Evolutionary conservation across 2,329 filamentous ascomycete species (phyloP).

Genomic region (Arthrobotrys musiformis): DNA sequence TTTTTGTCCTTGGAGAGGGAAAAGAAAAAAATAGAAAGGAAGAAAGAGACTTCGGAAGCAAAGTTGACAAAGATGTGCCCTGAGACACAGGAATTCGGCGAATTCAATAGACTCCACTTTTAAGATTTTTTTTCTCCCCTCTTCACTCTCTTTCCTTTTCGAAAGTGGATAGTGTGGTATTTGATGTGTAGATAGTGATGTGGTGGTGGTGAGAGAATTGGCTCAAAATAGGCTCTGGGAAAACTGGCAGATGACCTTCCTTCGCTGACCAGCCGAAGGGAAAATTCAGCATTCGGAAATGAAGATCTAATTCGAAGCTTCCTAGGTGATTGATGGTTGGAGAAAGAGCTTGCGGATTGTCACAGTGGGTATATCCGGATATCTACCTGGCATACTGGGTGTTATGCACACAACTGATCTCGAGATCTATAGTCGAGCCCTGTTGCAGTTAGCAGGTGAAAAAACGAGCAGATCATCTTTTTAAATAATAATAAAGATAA

Average conservation of each 20-base stretch:
- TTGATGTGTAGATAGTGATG: conserved; percentile 27
- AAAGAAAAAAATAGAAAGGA: not conserved
- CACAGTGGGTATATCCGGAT: not conserved
- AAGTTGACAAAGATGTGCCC: not conserved
- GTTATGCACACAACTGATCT: too few species aligned
- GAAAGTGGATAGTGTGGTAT: not conserved
- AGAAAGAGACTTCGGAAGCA: not conserved
- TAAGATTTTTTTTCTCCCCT: not conserved
- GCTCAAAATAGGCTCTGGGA: conserved; percentile 17
- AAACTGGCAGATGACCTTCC: conserved; percentile 32
- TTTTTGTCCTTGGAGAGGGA: not conserved
- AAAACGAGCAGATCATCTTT: too few species aligned
- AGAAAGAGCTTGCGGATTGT: not conserved
- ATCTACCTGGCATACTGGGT: too few species aligned
- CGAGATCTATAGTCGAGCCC: too few species aligned
- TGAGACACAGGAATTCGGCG: conserved; percentile 20
- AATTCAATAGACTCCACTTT: conserved; percentile 19
- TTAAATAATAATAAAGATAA: not conserved
- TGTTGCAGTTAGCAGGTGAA: too few species aligned
- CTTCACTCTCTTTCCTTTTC: not conserved
- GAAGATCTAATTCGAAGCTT: conserved; percentile 22
- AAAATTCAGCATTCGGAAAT: not conserved
- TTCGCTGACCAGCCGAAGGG: conserved; percentile 42
- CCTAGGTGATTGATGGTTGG: not conserved
- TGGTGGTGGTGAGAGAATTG: conserved; percentile 44